Evolutionary conservation across 495 filamentous ascomycete species (phyloP).

Genomic region (Talaromyces thailandensis): DNA sequence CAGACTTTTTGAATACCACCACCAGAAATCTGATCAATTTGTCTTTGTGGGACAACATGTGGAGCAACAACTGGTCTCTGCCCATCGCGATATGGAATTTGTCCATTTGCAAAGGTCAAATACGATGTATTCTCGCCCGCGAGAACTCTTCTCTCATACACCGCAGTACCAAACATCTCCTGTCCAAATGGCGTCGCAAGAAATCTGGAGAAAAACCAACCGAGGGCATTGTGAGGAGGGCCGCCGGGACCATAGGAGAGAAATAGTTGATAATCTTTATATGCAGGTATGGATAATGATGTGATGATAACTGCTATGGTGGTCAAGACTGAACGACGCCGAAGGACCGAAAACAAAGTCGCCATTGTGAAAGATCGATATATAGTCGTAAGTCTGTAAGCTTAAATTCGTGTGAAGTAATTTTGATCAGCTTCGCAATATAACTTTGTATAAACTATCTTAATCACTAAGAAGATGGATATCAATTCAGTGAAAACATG

Average conservation of each 20-base stretch:
- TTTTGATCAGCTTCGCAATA: not conserved
- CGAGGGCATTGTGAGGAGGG: conserved; percentile 22
- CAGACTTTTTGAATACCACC: conserved; percentile 21
- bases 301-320: conserved; percentile 10
- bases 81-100: conserved; percentile 7
- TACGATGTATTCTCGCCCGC: conserved; percentile 12
- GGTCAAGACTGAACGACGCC: conserved; percentile 1
- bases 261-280: conserved; percentile 25
- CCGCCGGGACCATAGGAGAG: conserved; percentile 26
- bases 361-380: not conserved
- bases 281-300: conserved; percentile 18
- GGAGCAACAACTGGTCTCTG: conserved; percentile 19
- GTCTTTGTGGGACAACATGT: conserved; percentile 28
- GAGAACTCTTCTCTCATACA: conserved; percentile 19
- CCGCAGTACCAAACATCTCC: conserved; percentile 24
- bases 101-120: not conserved
- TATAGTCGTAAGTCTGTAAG: not conserved
- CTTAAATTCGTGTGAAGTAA: not conserved
- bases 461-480: not conserved
- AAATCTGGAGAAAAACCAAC: conserved; percentile 23
- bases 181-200: conserved; percentile 18
- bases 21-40: conserved; percentile 19
- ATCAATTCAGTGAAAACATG: too few species aligned
- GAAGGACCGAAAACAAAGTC: not conserved
- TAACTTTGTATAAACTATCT: not conserved